These are phyloP conservation scores for Dorcoceras hygrometricum DNA, from an alignment of 257 asterid species.

Conservation along the genomic window DNA sequence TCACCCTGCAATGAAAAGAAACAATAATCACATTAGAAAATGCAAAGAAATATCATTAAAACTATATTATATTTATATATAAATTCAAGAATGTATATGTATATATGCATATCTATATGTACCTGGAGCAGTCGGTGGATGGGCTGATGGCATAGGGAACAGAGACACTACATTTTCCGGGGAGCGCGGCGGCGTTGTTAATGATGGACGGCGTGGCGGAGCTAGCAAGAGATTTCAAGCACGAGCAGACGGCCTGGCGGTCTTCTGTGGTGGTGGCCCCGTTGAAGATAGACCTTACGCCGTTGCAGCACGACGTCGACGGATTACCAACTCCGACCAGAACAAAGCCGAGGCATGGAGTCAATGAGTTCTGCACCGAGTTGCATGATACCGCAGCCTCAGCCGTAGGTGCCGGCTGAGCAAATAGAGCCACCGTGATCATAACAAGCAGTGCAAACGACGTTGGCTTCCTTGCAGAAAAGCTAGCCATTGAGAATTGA, in stretches of 20 bases:
- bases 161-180: constrained; percentile 41
- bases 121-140: constrained; percentile 48
- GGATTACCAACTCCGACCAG: constrained; percentile 28
- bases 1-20: background rate
- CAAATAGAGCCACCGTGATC: constrained; percentile 23
- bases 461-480: constrained; percentile 21
- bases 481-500: constrained; percentile 26
- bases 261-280: constrained; percentile 33
- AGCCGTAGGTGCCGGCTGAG: constrained; percentile 23
- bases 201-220: constrained; percentile 25
- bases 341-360: constrained; percentile 47
- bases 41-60: background rate
- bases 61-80: no score
- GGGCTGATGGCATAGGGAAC: constrained; percentile 57
- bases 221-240: constrained; percentile 44
- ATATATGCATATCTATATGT: background rate
- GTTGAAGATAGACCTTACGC: constrained; percentile 31
- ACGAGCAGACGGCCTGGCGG: constrained; percentile 51
- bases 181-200: constrained; percentile 42
- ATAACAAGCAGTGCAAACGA: constrained; percentile 22
- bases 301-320: constrained; percentile 38
- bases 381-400: constrained; percentile 43
- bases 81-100: no score
- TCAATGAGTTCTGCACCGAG: constrained; percentile 28
- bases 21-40: background rate